phyloP scores from a whole-genome alignment of 1,139 yeast genomes.

The Diutina catenulata region DNA sequence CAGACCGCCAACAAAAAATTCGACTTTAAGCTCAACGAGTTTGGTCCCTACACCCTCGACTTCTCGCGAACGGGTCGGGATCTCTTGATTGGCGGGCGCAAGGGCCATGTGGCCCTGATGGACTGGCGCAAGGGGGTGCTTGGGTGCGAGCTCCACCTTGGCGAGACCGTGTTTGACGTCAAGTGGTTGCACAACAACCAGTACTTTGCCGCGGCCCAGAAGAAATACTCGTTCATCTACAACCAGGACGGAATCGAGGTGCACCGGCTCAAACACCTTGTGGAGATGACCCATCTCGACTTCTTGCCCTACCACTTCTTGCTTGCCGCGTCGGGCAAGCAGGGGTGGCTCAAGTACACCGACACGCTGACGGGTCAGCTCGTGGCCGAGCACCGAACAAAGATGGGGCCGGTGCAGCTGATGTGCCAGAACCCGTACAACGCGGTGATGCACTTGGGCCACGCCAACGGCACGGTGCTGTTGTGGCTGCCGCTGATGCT shows the following conservation, averaged over 20 bases:
- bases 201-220: slow-evolving; percentile 94
- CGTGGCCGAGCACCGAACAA: slow-evolving; percentile 76
- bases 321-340: slow-evolving; percentile 76
- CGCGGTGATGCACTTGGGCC: slow-evolving; percentile 91
- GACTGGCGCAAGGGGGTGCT: slow-evolving; percentile 89
- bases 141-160: slow-evolving; percentile 70
- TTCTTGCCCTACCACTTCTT: slow-evolving; percentile 89
- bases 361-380: slow-evolving; percentile 90
- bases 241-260: slow-evolving; percentile 86
- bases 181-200: slow-evolving; percentile 87
- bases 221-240: slow-evolving; percentile 85
- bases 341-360: slow-evolving; percentile 83
- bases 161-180: slow-evolving; percentile 85
- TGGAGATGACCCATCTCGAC: slow-evolving; percentile 73
- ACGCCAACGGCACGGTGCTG: slow-evolving; percentile 84
- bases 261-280: slow-evolving; percentile 82
- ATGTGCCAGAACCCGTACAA: slow-evolving; percentile 93
- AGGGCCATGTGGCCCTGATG: slow-evolving; percentile 92
- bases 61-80: slow-evolving; percentile 83
- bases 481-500: slow-evolving; percentile 90
- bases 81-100: slow-evolving; percentile 71
- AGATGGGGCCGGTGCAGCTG: slow-evolving; percentile 80
- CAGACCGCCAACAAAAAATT: slow-evolving; percentile 67
- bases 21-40: slow-evolving; percentile 58
- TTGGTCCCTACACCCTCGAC: slow-evolving; percentile 80